phyloP scores from a whole-genome alignment of 2,329 filamentous ascomycete genomes.

The Penicillium sp. region DNA sequence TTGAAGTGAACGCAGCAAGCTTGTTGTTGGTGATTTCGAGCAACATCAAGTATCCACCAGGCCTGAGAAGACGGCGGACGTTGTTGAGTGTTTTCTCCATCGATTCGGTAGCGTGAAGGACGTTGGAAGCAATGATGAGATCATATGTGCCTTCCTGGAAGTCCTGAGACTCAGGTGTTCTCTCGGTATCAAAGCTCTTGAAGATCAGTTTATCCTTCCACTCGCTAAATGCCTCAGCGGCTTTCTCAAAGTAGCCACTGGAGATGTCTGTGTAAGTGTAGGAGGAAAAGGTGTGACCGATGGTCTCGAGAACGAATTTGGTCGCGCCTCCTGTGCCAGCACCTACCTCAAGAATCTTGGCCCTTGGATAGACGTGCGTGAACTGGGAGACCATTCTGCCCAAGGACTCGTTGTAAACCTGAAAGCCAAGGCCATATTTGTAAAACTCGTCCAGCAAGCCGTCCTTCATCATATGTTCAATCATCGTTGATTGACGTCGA shows the following conservation, averaged over 20 bases:
- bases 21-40: neutral
- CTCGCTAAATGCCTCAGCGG: conserved; percentile 23
- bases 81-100: conserved; percentile 29
- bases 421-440: conserved; percentile 19
- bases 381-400: conserved; percentile 33
- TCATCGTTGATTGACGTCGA: conserved; percentile 31
- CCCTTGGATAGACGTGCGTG: conserved; percentile 37
- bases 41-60: neutral
- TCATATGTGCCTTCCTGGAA: conserved; percentile 36
- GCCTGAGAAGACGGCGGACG: conserved; percentile 14
- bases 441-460: conserved; percentile 39
- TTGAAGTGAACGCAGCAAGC: neutral
- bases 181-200: conserved; percentile 31
- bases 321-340: conserved; percentile 29
- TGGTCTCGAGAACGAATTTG: conserved; percentile 29
- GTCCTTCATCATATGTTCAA: conserved; percentile 39
- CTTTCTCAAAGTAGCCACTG: conserved; percentile 41
- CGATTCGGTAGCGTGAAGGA: neutral
- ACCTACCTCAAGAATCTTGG: neutral
- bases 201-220: conserved; percentile 14
- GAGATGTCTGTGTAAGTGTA: conserved; percentile 51
- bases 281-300: conserved; percentile 29
- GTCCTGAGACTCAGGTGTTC: conserved; percentile 31
- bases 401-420: conserved; percentile 19
- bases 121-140: conserved; percentile 35